Percentiles rank a stretch among this genome's conserved stretches.
Conservation (phyloP, 2,329 filamentous ascomycete species). For the Sporothrix inflata region DNA sequence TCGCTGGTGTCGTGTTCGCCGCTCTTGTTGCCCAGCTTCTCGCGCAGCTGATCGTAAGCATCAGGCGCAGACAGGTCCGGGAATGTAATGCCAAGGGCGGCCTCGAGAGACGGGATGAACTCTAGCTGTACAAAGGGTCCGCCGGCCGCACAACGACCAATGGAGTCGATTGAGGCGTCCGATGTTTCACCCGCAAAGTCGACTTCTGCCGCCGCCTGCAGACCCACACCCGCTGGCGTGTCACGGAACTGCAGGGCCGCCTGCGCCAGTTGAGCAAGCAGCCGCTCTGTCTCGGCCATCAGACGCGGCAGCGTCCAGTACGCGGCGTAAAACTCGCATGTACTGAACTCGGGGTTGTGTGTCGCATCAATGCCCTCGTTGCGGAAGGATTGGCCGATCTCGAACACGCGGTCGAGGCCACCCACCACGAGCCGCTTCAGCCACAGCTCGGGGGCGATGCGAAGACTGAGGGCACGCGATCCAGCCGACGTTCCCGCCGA, state of each 20-base stretch:
- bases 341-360: conserved; percentile 97
- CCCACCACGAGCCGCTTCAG: conserved; percentile 90
- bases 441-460: conserved; percentile 94
- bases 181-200: not conserved
- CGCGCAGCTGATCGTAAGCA: conserved; percentile 62
- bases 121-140: conserved; percentile 68
- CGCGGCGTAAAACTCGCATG: conserved; percentile 93
- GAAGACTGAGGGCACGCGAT: conserved; percentile 61
- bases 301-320: conserved; percentile 77
- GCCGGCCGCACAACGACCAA: conserved; percentile 25
- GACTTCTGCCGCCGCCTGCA: not conserved
- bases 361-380: conserved; percentile 91
- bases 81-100: conserved; percentile 64
- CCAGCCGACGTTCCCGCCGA: conserved; percentile 3
- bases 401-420: conserved; percentile 85
- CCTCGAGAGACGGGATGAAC: conserved; percentile 80
- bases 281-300: conserved; percentile 72
- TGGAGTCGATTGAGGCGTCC: not conserved
- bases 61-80: conserved; percentile 62
- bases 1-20: conserved; percentile 55
- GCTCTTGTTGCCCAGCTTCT: conserved; percentile 38
- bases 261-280: conserved; percentile 60
- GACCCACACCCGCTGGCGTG: conserved; percentile 34
- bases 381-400: conserved; percentile 88
- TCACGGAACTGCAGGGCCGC: conserved; percentile 45